Evolutionary conservation across 106 monocot species (phyloP).

Genomic region (Apostasia shenzhenica): DNA sequence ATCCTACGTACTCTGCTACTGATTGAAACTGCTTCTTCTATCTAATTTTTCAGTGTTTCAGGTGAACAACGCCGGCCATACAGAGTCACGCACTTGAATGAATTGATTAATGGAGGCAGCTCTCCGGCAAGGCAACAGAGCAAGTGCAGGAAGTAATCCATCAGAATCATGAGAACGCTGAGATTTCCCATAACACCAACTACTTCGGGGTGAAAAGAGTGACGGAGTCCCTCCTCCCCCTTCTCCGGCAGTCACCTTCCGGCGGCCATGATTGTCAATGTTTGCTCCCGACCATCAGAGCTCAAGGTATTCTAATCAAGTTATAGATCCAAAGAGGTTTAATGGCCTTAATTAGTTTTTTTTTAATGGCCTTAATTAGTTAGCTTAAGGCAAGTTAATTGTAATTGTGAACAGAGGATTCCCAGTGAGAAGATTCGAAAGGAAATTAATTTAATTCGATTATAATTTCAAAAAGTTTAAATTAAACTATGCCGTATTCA

Average conservation of each 20-base stretch:
- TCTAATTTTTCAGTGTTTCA: not conserved
- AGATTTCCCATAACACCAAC: too few species aligned
- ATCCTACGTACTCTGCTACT: not conserved
- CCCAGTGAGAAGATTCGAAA: constrained; percentile 24
- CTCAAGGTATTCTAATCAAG: constrained; percentile 23
- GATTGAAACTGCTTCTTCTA: not conserved
- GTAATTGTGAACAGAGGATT: constrained; percentile 20
- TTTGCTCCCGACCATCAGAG: constrained; percentile 51
- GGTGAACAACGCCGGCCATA: constrained; percentile 56
- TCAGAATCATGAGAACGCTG: not conserved
- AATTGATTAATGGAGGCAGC: constrained; percentile 9
- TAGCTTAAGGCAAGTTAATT: too few species aligned
- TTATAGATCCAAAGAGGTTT: too few species aligned
- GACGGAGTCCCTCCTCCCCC: constrained; percentile 63
- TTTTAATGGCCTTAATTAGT: too few species aligned
- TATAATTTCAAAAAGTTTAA: too few species aligned
- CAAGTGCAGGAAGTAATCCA: constrained; percentile 21
- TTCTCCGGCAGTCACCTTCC: constrained; percentile 54
- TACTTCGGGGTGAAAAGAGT: constrained; percentile 23
- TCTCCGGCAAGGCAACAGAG: constrained; percentile 47
- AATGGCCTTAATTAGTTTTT: not conserved
- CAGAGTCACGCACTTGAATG: not conserved
- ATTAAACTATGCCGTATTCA: too few species aligned
- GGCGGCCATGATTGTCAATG: constrained; percentile 5
- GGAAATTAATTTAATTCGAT: not conserved